A percentile compares a stretch with the other conserved stretches of the same genome.
Evolutionary conservation across 345 rosid species (phyloP).

Genomic region (Trapa incisa): DNA sequence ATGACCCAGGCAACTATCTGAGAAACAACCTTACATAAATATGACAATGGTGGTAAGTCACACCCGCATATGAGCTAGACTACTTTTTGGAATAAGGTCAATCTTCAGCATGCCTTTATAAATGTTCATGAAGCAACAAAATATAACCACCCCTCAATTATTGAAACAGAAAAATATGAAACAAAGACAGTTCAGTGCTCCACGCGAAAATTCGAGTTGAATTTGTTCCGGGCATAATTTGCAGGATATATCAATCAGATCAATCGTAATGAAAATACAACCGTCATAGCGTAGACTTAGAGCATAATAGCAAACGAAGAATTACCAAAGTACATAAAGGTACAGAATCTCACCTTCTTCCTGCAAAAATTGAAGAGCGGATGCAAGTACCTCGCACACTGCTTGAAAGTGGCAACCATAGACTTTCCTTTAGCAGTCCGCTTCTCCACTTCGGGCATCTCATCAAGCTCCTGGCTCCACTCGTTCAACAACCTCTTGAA

Average conservation of each 20-base stretch:
- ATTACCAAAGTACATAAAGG: neutral
- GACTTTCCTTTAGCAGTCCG: slow-evolving; percentile 86
- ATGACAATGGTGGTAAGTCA: neutral
- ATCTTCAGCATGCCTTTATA: neutral
- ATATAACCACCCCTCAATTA: neutral
- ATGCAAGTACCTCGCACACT: slow-evolving; percentile 80
- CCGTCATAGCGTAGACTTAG: neutral
- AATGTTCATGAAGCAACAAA: neutral
- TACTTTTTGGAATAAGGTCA: neutral
- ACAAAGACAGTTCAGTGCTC: neutral
- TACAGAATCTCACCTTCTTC: slow-evolving; percentile 57
- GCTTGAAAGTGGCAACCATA: slow-evolving; percentile 90
- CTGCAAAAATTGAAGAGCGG: slow-evolving; percentile 95
- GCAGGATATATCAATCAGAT: neutral
- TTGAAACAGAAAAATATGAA: neutral
- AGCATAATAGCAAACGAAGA: neutral
- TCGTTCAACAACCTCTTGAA: slow-evolving; percentile 82
- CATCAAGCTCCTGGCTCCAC: slow-evolving; percentile 90
- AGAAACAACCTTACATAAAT: neutral
- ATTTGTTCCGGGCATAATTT: neutral
- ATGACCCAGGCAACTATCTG: neutral
- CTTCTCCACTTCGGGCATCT: slow-evolving; percentile 61
- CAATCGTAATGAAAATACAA: neutral
- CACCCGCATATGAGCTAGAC: neutral
- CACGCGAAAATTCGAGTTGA: neutral